Evolutionary conservation across 306 rosid genomes (phyloP).

Genomic region (Mucuna pruriens): DNA sequence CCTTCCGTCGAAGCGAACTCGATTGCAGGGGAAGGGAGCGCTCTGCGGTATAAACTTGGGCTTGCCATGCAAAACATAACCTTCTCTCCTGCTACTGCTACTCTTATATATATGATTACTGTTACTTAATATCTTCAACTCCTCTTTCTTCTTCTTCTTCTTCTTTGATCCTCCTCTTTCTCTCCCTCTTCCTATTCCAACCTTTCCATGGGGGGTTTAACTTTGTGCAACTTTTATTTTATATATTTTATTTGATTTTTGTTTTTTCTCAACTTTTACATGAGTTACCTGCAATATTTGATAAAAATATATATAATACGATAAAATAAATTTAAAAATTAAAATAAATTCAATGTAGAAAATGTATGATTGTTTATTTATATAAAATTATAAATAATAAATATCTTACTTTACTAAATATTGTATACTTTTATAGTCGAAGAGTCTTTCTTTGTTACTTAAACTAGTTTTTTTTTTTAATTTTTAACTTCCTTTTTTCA

Average conservation of each 20-base stretch:
- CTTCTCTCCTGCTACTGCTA: not conserved
- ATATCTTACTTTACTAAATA: not conserved
- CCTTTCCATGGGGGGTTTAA: not conserved
- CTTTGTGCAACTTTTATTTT: not conserved
- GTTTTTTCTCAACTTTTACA: no score
- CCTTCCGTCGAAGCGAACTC: conserved; percentile 75
- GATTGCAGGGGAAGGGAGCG: conserved; percentile 71
- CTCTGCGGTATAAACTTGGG: conserved; percentile 63
- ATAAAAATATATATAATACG: no score
- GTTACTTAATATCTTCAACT: not conserved
- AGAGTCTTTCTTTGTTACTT: no score
- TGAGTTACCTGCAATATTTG: no score
- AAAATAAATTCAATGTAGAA: no score
- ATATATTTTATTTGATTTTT: no score
- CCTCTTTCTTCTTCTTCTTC: not conserved
- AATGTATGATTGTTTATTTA: no score
- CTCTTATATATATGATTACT: no score
- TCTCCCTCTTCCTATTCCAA: not conserved
- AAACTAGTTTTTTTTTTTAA: no score
- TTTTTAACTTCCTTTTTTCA: no score
- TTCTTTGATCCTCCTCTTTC: not conserved
- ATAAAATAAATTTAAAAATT: no score
- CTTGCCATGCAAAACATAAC: conserved; percentile 45
- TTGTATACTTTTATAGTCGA: not conserved
- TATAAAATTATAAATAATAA: no score